These are phyloP conservation scores for Epichloe amarillans DNA, from an alignment of 2,329 filamentous ascomycete species.

Conservation along the genomic window DNA sequence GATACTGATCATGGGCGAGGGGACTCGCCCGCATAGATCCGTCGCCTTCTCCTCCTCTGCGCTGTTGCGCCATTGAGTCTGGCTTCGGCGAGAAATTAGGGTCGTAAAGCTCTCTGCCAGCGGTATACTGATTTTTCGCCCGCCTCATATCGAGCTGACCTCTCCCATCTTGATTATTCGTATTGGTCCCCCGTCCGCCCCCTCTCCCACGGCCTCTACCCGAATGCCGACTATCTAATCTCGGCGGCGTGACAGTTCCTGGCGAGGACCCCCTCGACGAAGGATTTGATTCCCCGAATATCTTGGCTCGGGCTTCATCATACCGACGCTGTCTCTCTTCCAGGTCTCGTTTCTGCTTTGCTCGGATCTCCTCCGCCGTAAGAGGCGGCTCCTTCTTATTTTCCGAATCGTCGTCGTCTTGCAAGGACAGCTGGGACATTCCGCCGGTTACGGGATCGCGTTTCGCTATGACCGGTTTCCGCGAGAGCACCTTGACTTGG, in stretches of 20 bases:
- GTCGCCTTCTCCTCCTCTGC: constrained; percentile 26
- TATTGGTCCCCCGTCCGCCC: constrained; percentile 13
- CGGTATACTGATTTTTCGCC: constrained; percentile 14
- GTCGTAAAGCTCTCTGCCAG: constrained; percentile 58
- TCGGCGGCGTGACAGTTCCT: constrained; percentile 46
- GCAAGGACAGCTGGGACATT: constrained; percentile 29
- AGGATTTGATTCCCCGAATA: constrained; percentile 55
- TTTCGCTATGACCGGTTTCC: constrained; percentile 57
- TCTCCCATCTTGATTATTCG: constrained; percentile 7
- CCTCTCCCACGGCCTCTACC: constrained; percentile 35
- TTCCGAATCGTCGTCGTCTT: constrained; percentile 49
- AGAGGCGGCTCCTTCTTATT: constrained; percentile 49
- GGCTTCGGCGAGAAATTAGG: constrained; percentile 57
- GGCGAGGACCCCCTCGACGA: constrained; percentile 48
- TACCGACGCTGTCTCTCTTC: constrained; percentile 88
- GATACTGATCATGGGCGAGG: constrained; percentile 33
- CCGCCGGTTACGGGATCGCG: constrained; percentile 37
- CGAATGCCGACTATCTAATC: constrained; percentile 18
- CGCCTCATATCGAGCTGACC: constrained; percentile 6
- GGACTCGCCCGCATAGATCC: constrained; percentile 16
- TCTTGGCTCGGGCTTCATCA: constrained; percentile 74
- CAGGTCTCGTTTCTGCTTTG: constrained; percentile 62
- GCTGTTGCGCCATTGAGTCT: constrained; percentile 33
- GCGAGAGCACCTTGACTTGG: constrained; percentile 70
- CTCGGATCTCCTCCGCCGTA: constrained; percentile 63